Evolutionary conservation across 371 early-diverging fungal genomes (phyloP), one percentile per base, ranked within the genome.

Genomic region (Haplosporangium sp.): DNA sequence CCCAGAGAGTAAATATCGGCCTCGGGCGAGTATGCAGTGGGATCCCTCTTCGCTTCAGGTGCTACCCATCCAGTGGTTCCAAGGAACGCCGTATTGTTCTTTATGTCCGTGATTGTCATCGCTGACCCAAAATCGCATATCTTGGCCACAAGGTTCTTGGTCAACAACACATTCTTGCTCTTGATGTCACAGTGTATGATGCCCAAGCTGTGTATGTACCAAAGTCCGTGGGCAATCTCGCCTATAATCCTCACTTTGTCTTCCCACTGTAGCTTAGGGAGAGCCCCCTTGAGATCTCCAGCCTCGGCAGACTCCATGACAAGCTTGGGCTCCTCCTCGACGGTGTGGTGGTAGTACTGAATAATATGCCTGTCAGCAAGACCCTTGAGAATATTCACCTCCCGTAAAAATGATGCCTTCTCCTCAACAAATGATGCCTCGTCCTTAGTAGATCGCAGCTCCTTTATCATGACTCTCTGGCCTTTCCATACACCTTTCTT

Each of bases 171-270:
- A 20, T 65, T 65, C 45, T 0, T 11, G 42, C 65, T 58, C 58
- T 65, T 65, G 58, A 65, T 50, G 58, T 67, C 60, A 23, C 60
- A 46, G 42, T 59, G 60, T 10, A 59, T 29, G 42, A 64, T 50
- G n/a, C 50, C 42, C 23, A 36, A 38, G 8, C 41, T 38, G 57
- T 64, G 64, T 6, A 64, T 48, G 64, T 64, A 64, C 13, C 20
- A 14, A 14, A 64, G 48, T 38, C 64, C 64, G 14, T 48, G 57
- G 7, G 64, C 55, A 41, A 64, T 64, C 57, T 64, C 48, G 5
- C 56, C 50, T 0, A 57, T 42, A 41, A 64, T 55, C 29, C 55
- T 16, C 0, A 1, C 36, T 21, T 64, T 64, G 20, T 55, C 8
- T 12, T n/a, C 21, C 64, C 64, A 64, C 10, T n/a, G 46, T 21